These are phyloP conservation scores for Tetrahymena borealis DNA, from an alignment of 73 alveolate genomes.

Conservation along the genomic window DNA sequence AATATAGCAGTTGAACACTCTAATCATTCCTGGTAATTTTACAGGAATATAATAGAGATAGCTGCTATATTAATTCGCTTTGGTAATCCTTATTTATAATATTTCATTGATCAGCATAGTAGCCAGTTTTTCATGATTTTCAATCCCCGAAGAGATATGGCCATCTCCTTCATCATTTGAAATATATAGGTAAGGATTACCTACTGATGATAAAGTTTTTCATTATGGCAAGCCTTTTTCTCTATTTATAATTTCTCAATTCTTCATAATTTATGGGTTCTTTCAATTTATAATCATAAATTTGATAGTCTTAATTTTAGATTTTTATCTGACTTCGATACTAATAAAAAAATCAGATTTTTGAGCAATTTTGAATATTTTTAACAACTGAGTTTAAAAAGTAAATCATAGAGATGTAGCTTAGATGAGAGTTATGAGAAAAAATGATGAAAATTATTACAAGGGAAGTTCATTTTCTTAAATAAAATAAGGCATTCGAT, in stretches of 20 bases:
- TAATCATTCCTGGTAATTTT: neutral
- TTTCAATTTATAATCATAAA: neutral
- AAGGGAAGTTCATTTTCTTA: too few relatives aligned
- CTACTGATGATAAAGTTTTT: slow-evolving; percentile 1
- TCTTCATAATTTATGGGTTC: neutral
- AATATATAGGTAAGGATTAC: slow-evolving; percentile 1
- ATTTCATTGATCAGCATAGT: neutral
- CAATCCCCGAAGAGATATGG: slow-evolving; percentile 1
- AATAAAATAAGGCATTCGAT: too few relatives aligned
- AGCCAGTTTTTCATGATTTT: slow-evolving; percentile 1
- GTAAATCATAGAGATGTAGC: too few relatives aligned
- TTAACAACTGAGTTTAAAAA: neutral
- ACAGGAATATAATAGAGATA: neutral
- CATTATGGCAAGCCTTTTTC: neutral
- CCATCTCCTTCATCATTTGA: slow-evolving; percentile 4
- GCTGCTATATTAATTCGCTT: neutral
- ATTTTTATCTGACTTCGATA: neutral
- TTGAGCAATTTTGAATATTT: neutral
- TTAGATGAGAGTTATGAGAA: too few relatives aligned
- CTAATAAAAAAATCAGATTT: neutral
- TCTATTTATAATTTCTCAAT: neutral
- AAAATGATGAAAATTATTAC: too few relatives aligned
- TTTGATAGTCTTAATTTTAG: neutral
- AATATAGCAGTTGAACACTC: neutral
- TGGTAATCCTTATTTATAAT: neutral